Conservation (phyloP, 176 grass and related monocot genomes). For the Carex cristatella region DNA sequence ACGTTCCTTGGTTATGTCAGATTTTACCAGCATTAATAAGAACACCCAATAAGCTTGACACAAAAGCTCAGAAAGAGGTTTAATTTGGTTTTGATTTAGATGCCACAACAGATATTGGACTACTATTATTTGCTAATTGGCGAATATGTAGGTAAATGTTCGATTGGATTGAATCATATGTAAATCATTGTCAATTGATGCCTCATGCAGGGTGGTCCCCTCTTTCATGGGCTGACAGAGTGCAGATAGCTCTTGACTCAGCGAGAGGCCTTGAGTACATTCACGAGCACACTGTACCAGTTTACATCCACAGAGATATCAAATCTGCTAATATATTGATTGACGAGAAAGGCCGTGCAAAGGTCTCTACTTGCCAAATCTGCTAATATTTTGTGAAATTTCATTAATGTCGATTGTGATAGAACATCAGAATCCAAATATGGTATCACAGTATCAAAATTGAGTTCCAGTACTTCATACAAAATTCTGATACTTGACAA, state of each 20-base stretch:
- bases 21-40: neutral
- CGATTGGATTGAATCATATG: constrained; percentile 13
- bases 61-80: neutral
- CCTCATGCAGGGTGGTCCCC: constrained; percentile 49
- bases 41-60: neutral
- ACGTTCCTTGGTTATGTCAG: neutral
- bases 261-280: constrained; percentile 97
- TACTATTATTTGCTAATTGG: neutral
- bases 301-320: constrained; percentile 95
- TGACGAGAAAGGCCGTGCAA: constrained; percentile 77
- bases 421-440: neutral
- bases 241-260: constrained; percentile 93
- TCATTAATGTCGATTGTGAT: neutral
- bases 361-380: constrained; percentile 32
- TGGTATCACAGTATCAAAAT: neutral
- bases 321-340: constrained; percentile 98
- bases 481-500: neutral
- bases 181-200: neutral
- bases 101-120: neutral
- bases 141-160: neutral
- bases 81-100: neutral
- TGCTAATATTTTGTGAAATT: neutral
- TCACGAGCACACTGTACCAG: constrained; percentile 93
- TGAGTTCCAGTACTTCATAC: neutral
- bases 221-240: constrained; percentile 68